Percentiles rank a stretch among this genome's conserved stretches.
These are phyloP conservation scores for Podaxis sp. DNA, from an alignment of 768 basidiomycete species.

Conservation along the genomic window DNA sequence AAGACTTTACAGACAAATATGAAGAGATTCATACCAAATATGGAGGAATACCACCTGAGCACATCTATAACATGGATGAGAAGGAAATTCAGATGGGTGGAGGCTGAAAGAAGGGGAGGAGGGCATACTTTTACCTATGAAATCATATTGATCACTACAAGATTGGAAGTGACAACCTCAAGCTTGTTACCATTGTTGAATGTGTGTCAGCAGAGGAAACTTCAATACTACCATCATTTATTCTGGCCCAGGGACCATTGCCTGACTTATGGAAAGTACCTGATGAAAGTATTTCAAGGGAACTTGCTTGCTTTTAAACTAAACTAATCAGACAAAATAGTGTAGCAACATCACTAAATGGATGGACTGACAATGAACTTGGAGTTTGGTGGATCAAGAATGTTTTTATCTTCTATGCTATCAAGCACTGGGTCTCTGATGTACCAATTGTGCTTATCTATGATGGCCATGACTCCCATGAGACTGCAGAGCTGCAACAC, in stretches of 20 bases:
- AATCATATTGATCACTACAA: conserved; percentile 18
- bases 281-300: conserved; percentile 1
- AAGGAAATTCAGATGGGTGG: conserved; percentile 29
- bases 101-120: conserved; percentile 17
- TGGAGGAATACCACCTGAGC: conserved; percentile 22
- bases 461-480: conserved; percentile 23
- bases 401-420: conserved; percentile 17
- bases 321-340: conserved; percentile 7
- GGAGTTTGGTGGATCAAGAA: conserved; percentile 17
- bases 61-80: conserved; percentile 33
- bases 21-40: not conserved
- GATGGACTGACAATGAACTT: conserved; percentile 23
- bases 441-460: conserved; percentile 18
- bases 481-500: not conserved
- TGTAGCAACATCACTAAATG: conserved; percentile 19
- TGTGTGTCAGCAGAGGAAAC: conserved; percentile 30
- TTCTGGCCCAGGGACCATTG: conserved; percentile 20
- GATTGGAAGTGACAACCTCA: conserved; percentile 27
- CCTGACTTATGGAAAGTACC: conserved; percentile 5
- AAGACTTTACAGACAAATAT: not conserved
- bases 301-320: not conserved
- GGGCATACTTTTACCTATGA: conserved; percentile 6
- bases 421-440: not conserved
- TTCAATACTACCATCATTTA: conserved; percentile 20
- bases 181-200: conserved; percentile 39